Conservation (phyloP, 2,329 filamentous ascomycete species). For the Clonostachys chloroleuca region DNA sequence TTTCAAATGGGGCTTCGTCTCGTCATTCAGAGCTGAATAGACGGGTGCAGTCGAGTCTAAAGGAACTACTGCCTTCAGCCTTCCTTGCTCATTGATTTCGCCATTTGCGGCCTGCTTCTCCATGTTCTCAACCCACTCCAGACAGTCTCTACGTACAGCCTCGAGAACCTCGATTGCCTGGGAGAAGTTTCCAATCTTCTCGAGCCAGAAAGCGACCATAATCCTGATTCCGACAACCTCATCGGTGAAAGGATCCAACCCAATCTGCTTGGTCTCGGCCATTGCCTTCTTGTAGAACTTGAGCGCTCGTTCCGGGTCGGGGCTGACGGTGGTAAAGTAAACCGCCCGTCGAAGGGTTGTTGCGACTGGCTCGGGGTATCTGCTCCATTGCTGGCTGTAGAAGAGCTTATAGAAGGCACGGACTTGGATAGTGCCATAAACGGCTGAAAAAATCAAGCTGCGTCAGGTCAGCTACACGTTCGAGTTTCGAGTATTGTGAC, state of each 20-base stretch:
- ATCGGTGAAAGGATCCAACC: conserved; percentile 84
- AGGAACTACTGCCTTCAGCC: conserved; percentile 4
- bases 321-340: conserved; percentile 76
- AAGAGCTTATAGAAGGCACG: conserved; percentile 50
- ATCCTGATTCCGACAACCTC: conserved; percentile 89
- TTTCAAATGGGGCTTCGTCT: conserved; percentile 8
- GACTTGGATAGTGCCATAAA: conserved; percentile 21
- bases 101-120: conserved; percentile 44
- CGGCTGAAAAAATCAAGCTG: not conserved
- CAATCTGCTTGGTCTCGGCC: conserved; percentile 64
- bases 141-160: conserved; percentile 66
- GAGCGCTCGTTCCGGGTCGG: conserved; percentile 72
- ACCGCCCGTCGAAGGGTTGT: conserved; percentile 78
- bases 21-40: not conserved
- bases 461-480: too few species aligned
- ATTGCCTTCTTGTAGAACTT: conserved; percentile 82
- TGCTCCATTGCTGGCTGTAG: conserved; percentile 49
- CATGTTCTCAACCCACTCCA: conserved; percentile 52
- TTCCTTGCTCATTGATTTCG: conserved; percentile 33
- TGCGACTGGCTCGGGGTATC: conserved; percentile 65
- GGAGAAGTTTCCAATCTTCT: conserved; percentile 67
- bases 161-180: conserved; percentile 75
- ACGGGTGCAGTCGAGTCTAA: not conserved
- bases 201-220: conserved; percentile 73
- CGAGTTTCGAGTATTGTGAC: too few species aligned